A percentile compares a stretch with the other conserved stretches of the same genome.
Evolutionary conservation across 208 protist genomes (phyloP).

Genomic region (Kentomonas sorsogonicus): DNA sequence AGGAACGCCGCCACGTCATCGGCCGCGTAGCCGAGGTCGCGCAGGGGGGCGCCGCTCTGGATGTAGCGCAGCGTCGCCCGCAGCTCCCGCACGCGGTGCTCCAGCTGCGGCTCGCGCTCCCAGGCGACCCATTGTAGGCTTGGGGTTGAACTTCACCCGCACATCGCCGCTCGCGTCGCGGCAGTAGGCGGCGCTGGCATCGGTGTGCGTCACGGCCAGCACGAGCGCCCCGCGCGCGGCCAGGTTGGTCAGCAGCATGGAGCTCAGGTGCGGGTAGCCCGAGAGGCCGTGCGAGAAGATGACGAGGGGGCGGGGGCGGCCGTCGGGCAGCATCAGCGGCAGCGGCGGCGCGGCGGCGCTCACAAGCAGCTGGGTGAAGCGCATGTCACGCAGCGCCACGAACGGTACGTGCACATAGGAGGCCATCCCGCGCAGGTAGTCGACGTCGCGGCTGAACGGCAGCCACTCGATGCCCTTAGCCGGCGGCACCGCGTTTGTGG

Average conservation of each 20-base stretch:
- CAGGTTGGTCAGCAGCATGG: constrained; percentile 52
- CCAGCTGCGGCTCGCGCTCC: constrained; percentile 52
- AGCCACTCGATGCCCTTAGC: constrained; percentile 30
- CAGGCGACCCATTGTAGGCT: constrained; percentile 26
- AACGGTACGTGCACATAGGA: constrained; percentile 38
- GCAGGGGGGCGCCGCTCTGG: constrained; percentile 31
- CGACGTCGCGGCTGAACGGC: constrained; percentile 49
- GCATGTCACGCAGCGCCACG: constrained; percentile 46
- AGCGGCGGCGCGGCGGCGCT: constrained; percentile 14
- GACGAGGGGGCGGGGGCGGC: constrained; percentile 38
- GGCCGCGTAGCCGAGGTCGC: constrained; percentile 20
- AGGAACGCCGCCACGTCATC: constrained; percentile 30
- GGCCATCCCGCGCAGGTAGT: constrained; percentile 56
- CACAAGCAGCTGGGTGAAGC: constrained; percentile 24
- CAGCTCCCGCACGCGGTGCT: constrained; percentile 39
- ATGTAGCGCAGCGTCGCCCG: constrained; percentile 29
- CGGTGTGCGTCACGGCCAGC: constrained; percentile 63
- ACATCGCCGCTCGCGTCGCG: constrained; percentile 32
- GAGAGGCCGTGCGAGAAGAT: constrained; percentile 80
- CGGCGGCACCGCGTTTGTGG: constrained; percentile 20
- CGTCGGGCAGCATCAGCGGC: constrained; percentile 31
- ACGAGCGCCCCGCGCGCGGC: constrained; percentile 70
- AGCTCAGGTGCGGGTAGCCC: constrained; percentile 63
- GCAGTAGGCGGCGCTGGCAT: constrained; percentile 74
- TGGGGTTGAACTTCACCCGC: constrained; percentile 25